A percentile compares a stretch with the other conserved stretches of the same genome.
phyloP scores from a whole-genome alignment of 2,329 filamentous ascomycete genomes.

The Coniochaeta sp. region DNA sequence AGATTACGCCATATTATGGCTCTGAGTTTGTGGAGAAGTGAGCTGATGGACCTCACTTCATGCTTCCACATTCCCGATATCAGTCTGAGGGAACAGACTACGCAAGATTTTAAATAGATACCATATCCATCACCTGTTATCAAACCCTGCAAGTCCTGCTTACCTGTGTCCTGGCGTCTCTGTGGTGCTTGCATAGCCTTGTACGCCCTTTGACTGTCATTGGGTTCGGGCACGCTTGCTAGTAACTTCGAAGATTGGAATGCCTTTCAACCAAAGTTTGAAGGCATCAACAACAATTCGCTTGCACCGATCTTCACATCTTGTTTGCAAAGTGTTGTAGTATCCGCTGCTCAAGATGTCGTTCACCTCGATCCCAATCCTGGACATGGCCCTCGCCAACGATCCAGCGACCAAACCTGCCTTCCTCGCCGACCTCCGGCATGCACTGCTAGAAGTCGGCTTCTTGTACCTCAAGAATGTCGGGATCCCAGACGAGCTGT shows the following conservation, averaged over 20 bases:
- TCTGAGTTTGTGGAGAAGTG: background rate
- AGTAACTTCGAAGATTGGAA: background rate
- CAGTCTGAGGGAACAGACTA: background rate
- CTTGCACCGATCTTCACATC: background rate
- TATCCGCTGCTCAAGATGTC: slow-evolving; percentile 38
- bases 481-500: slow-evolving; percentile 59
- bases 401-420: slow-evolving; percentile 58
- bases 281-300: background rate
- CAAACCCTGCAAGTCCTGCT: background rate
- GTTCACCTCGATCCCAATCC: slow-evolving; percentile 69
- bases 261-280: background rate
- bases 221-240: background rate
- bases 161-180: background rate
- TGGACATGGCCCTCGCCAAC: slow-evolving; percentile 63
- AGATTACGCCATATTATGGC: background rate
- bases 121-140: background rate
- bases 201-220: background rate
- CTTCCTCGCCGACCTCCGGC: slow-evolving; percentile 64
- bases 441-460: slow-evolving; percentile 77
- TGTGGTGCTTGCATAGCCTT: slow-evolving; percentile 1
- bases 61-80: background rate
- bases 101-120: background rate
- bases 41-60: background rate
- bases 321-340: background rate
- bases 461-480: slow-evolving; percentile 82